Percentiles rank a stretch among this genome's conserved stretches.
phyloP scores from a whole-genome alignment of 306 rosid species.

The Dicorynia guianensis region DNA sequence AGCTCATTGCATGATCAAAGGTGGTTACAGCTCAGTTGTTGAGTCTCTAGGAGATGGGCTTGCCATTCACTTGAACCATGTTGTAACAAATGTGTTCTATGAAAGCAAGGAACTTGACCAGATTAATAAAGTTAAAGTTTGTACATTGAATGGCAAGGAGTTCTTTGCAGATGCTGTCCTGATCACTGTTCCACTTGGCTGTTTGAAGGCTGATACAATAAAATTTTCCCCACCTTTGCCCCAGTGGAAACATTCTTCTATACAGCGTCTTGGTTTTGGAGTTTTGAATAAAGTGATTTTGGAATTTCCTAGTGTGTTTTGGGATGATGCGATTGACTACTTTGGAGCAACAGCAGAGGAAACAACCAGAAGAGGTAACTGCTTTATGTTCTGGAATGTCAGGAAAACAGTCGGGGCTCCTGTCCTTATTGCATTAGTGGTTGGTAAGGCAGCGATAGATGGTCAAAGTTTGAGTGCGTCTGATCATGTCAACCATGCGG shows the following conservation, averaged over 20 bases:
- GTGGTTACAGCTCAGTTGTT: constrained; percentile 88
- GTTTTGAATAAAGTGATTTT: constrained; percentile 91
- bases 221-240: constrained; percentile 93
- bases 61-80: constrained; percentile 70
- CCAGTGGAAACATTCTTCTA: constrained; percentile 86
- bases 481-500: constrained; percentile 88
- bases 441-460: constrained; percentile 97
- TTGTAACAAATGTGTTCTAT: constrained; percentile 82
- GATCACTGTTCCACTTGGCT: constrained; percentile 94
- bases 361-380: constrained; percentile 85
- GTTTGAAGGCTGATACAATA: constrained; percentile 91
- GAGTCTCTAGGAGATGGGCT: constrained; percentile 96
- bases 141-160: constrained; percentile 74
- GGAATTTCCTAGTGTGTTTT: constrained; percentile 92
- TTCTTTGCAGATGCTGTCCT: constrained; percentile 90
- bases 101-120: constrained; percentile 56
- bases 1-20: constrained; percentile 99
- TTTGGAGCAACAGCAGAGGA: constrained; percentile 99
- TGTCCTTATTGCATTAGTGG: constrained; percentile 93
- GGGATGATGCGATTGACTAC: constrained; percentile 99
- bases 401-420: constrained; percentile 98
- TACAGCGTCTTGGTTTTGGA: constrained; percentile 94
- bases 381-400: constrained; percentile 99
- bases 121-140: constrained; percentile 69
- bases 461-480: constrained; percentile 71